These are phyloP conservation scores for Hibiscus trionum DNA, from an alignment of 345 rosid species.

Conservation along the genomic window DNA sequence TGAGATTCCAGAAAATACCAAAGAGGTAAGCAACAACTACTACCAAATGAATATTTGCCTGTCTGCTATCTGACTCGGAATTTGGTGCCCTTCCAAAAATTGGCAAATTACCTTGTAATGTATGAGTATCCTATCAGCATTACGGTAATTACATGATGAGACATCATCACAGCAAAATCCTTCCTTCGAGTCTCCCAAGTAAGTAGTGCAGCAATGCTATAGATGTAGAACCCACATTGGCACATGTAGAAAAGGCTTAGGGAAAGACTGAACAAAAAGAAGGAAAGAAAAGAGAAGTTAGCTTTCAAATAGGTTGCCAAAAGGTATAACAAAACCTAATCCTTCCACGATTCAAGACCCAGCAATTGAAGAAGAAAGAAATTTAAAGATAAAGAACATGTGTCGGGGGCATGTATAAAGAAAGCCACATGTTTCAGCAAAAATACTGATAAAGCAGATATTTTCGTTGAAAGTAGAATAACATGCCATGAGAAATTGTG, in stretches of 20 bases:
- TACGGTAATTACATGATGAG: constrained; percentile 92
- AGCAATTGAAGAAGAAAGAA: not conserved
- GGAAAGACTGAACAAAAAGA: constrained; percentile 45
- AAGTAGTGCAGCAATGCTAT: constrained; percentile 76
- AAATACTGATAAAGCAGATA: not conserved
- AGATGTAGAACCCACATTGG: constrained; percentile 84
- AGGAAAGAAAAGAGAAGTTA: not conserved
- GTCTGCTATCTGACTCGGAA: not conserved
- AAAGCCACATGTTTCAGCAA: not conserved
- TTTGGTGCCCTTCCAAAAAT: not conserved
- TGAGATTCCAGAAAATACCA: not conserved
- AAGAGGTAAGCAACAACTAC: not conserved
- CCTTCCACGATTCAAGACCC: not conserved
- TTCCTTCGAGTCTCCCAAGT: constrained; percentile 94
- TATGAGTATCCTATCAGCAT: constrained; percentile 72
- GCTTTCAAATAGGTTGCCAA: not conserved
- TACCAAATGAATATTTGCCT: not conserved
- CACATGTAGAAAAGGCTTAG: constrained; percentile 74
- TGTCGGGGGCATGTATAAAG: not conserved
- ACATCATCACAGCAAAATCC: constrained; percentile 96
- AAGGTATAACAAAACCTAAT: not conserved
- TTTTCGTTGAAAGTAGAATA: not conserved
- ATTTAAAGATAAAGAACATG: not conserved
- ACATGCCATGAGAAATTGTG: not conserved
- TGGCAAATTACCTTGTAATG: constrained; percentile 48